Evolutionary conservation across 768 basidiomycete species (phyloP), one percentile per base, ranked within the genome.

Genomic region (Amyloporia xantha): DNA sequence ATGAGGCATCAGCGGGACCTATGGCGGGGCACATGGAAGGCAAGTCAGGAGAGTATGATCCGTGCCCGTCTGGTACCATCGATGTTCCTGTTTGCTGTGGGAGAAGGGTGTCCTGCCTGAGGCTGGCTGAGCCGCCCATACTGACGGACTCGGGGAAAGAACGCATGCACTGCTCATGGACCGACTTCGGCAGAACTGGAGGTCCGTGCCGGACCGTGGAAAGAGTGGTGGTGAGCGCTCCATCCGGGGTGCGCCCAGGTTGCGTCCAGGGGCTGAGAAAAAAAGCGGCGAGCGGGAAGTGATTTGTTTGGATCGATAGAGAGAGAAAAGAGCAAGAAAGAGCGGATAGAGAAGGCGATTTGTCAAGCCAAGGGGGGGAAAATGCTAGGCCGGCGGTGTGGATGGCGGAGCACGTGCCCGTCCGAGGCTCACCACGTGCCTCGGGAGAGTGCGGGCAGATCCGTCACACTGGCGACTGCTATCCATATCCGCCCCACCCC

Each of bases 401-500:
- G 33, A 35, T 36, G 27, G 44, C 33, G 44, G 44, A 15, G 17
- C 44, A 45, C 44, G 44, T 45, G 44, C 28, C n/a, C 28, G 15
- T 21, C 20, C 44, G 24, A 30, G 33, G 44, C 25, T 21, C 30
- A 17, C 30, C 6, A 9, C 38, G 38, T 39, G 38, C 38, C 20
- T 39, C 38, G 38, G 38, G 44, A n/a, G 44, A n/a, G 24, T 11
- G 30, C 44, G 28, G 44, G 12, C 44, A 33, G 17, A 45, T 17
- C 44, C 44, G 33, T 45, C 44, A 35, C 30, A 43, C 42, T 25
- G 24, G 10, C 42, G 42, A 43, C 44, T 4, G 27, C 30, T 35
- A 35, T 45, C 44, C 44, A 45, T 45, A 19, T 45, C 44, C 21
- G 30, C 44, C 44, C 44, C 44, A 45, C 44, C 44, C 11, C 25